Base-by-base conservation (phyloP, 129 eudicot genomes). In the Helianthus tuberosus region DNA sequence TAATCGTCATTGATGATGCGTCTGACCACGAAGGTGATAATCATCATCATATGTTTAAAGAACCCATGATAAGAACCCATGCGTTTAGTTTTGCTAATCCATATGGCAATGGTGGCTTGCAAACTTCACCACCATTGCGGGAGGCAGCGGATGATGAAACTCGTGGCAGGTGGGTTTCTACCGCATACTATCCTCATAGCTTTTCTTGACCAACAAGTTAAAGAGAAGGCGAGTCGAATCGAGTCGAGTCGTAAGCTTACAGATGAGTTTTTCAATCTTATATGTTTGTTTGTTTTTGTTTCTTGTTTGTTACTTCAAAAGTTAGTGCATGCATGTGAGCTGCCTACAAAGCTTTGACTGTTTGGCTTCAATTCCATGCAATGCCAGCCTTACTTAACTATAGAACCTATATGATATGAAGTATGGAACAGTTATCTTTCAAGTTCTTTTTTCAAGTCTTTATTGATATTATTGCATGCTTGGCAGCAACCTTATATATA, bases 1-100 rank as follows among this genome's bases (percentile, higher is more conserved):
- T 86, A 9, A 86, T 84, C 16, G 41, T 84, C 8, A 79, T 86
- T 58, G 84, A 86, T 59, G 89, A 83, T 74, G 36, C 67, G 3
- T 74, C 80, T 66, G 82, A 67, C 64, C 75, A 43, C 6, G 75
- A 82, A 71, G 79, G 62, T 39, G 66, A 72, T 60, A 66, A 23
- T 27, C 41, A 27, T 58, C 12, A 6, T 78, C 53, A 65, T 27
- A 74, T 76, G 55, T 74, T 48, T 11, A 73, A 69, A 11, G 80
- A 51, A 39, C 78, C 51, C 47, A 58, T 49, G 70, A 63, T 48
- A 48, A 29, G 64, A 75, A 55, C 51, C 48, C 46, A 4, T 5
- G 74, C 63, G 11, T 69, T 38, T 75, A 9, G 29, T 65, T 25
- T 39, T 51, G 41, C 15, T 51, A 52, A 52, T 65, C 20, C 54